Conservation (phyloP, 2,329 filamentous ascomycete genomes). For the Neopestalotiopsis sp. region DNA sequence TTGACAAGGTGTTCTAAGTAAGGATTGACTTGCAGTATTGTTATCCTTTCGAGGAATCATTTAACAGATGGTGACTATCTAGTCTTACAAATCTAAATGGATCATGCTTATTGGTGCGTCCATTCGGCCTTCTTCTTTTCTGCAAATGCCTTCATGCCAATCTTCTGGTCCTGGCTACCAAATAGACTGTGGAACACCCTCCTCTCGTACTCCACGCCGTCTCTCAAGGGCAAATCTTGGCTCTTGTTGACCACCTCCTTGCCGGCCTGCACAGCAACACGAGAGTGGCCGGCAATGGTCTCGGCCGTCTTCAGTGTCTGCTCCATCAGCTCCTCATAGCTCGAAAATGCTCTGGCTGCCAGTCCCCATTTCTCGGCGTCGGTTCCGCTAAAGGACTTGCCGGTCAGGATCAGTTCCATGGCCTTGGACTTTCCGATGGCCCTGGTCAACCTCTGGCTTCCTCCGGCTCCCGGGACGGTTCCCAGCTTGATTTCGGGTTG, state of each 20-base stretch:
- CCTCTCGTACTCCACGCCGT: conserved; percentile 94
- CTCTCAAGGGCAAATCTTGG: conserved; percentile 84
- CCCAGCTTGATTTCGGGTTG: conserved; percentile 98
- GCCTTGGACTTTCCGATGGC: conserved; percentile 84
- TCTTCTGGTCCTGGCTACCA: conserved; percentile 95
- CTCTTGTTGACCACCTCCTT: conserved; percentile 99
- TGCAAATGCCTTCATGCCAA: conserved; percentile 93
- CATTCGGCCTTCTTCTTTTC: conserved; percentile 94
- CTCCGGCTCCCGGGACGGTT: conserved; percentile 88
- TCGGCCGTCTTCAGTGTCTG: conserved; percentile 82
- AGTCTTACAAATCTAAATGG: neutral
- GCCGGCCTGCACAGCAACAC: conserved; percentile 83
- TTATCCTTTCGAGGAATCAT: neutral
- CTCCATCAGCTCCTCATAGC: conserved; percentile 81
- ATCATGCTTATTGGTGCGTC: conserved; percentile 69
- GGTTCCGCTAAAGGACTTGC: conserved; percentile 79
- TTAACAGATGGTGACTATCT: too few relatives aligned
- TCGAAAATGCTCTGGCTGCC: conserved; percentile 80
- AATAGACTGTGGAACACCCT: conserved; percentile 92
- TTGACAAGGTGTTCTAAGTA: neutral
- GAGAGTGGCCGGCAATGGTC: conserved; percentile 85
- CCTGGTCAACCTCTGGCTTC: conserved; percentile 84
- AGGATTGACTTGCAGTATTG: neutral
- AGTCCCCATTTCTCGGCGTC: conserved; percentile 92
- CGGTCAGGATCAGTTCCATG: conserved; percentile 91